A percentile compares a stretch with the other conserved stretches of the same genome.
Conservation (phyloP, 345 rosid genomes). For the Capsella bursapastoris region DNA sequence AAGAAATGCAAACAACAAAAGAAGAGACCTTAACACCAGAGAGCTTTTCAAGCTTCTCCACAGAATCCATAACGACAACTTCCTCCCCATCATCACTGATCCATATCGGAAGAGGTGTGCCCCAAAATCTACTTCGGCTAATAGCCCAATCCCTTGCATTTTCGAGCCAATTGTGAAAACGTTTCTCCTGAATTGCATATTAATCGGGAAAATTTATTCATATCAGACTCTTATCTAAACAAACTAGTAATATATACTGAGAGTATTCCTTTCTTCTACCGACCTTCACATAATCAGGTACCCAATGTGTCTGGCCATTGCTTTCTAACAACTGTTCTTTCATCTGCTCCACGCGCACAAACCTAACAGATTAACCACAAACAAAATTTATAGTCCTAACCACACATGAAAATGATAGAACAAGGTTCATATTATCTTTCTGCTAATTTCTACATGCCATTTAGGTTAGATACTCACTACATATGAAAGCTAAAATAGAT, state of each 20-base stretch:
- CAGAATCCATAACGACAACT: slow-evolving; percentile 76
- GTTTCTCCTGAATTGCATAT: slow-evolving; percentile 68
- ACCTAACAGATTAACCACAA: slow-evolving; percentile 55
- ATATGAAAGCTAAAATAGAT: background rate
- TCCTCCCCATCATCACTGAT: slow-evolving; percentile 87
- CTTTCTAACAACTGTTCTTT: slow-evolving; percentile 81
- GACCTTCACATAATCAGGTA: slow-evolving; percentile 99
- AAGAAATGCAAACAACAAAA: slow-evolving; percentile 4
- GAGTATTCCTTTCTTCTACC: slow-evolving; percentile 30
- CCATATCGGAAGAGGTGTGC: slow-evolving; percentile 98
- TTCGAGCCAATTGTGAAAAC: slow-evolving; percentile 99
- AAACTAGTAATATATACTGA: slow-evolving; percentile 11
- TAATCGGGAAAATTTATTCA: slow-evolving; percentile 20
- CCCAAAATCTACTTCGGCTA: slow-evolving; percentile 99
- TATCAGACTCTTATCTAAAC: slow-evolving; percentile 18
- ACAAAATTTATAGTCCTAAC: slow-evolving; percentile 25
- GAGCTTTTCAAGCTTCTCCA: slow-evolving; percentile 83
- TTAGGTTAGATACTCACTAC: slow-evolving; percentile 16
- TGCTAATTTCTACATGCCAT: slow-evolving; percentile 5
- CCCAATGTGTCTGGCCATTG: slow-evolving; percentile 92
- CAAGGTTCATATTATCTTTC: slow-evolving; percentile 7
- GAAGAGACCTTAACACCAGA: slow-evolving; percentile 82
- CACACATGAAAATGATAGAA: slow-evolving; percentile 23
- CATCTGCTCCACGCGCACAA: slow-evolving; percentile 83
- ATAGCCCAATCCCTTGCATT: slow-evolving; percentile 99